Evolutionary conservation across 805 yeast genomes (phyloP).

Genomic region (Starmerella ratchasimensis): DNA sequence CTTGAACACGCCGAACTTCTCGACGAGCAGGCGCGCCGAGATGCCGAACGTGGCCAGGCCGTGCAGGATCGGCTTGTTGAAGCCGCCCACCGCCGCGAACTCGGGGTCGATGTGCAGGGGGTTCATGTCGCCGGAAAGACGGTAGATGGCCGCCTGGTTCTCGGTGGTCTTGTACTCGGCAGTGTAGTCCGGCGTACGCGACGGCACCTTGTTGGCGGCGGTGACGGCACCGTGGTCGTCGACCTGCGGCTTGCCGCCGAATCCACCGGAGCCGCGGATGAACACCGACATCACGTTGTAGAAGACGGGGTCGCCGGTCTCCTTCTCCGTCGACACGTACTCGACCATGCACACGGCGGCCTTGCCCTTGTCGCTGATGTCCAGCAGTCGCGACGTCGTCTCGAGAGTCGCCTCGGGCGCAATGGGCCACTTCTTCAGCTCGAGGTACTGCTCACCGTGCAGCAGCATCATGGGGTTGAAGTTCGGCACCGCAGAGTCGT

Average conservation of each 20-base stretch:
- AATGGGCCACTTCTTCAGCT: constrained; percentile 59
- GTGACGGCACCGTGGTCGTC: constrained; percentile 49
- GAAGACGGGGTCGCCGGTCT: constrained; percentile 56
- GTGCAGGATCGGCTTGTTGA: constrained; percentile 77
- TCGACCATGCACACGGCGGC: constrained; percentile 66
- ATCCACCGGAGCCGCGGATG: constrained; percentile 55
- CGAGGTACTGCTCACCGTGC: constrained; percentile 91
- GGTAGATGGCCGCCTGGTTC: constrained; percentile 78
- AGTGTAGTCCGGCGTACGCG: constrained; percentile 52
- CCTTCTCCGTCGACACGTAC: constrained; percentile 57
- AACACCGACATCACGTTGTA: constrained; percentile 76
- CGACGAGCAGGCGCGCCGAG: constrained; percentile 58
- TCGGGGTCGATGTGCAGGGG: constrained; percentile 91
- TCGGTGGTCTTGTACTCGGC: constrained; percentile 41
- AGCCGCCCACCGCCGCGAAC: constrained; percentile 78
- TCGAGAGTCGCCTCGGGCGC: constrained; percentile 54
- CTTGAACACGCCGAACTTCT: constrained; percentile 64
- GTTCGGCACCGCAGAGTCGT: constrained; percentile 52
- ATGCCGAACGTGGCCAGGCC: constrained; percentile 85
- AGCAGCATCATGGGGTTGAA: constrained; percentile 80
- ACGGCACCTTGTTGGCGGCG: constrained; percentile 49
- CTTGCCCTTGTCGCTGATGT: constrained; percentile 69
- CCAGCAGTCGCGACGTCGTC: constrained; percentile 55
- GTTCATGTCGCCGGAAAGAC: constrained; percentile 86
- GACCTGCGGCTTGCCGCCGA: constrained; percentile 38